Conservation (phyloP, 2,329 filamentous ascomycete genomes). For the Cyphellophora europaea region DNA sequence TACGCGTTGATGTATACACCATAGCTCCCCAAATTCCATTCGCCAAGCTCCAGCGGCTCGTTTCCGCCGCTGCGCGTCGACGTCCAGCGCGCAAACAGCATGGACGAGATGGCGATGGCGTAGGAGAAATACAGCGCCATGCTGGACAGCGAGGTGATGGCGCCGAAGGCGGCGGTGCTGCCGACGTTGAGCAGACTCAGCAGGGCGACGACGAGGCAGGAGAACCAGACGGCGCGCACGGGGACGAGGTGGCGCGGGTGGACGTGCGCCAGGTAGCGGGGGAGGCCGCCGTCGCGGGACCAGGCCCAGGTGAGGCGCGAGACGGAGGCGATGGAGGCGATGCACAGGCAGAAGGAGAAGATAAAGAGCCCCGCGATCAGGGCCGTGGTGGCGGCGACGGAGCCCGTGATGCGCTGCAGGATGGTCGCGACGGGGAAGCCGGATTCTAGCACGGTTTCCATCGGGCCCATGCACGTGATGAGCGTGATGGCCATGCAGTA, state of each 20-base stretch:
- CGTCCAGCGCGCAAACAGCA: constrained; percentile 23
- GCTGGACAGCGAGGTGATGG: constrained; percentile 28
- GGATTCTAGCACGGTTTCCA: constrained; percentile 6
- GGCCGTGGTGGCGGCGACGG: constrained; percentile 29
- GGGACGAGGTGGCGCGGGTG: constrained; percentile 27
- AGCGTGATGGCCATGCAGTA: constrained; percentile 29
- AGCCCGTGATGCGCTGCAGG: constrained; percentile 30
- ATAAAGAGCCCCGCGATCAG: constrained; percentile 30
- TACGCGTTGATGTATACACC: constrained; percentile 24
- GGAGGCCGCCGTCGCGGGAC: constrained; percentile 38
- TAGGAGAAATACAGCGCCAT: constrained; percentile 28
- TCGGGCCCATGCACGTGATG: constrained; percentile 23
- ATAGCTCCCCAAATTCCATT: constrained; percentile 23
- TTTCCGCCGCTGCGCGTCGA: constrained; percentile 3
- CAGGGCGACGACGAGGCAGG: constrained; percentile 23
- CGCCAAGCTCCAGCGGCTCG: constrained; percentile 16
- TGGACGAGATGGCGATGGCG: constrained; percentile 26
- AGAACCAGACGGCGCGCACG: constrained; percentile 28
- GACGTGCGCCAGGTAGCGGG: constrained; percentile 28
- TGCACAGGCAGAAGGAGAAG: constrained; percentile 29
- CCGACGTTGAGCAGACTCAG: constrained; percentile 27
- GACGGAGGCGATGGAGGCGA: constrained; percentile 36
- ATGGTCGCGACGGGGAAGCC: constrained; percentile 7
- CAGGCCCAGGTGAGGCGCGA: constrained; percentile 42
- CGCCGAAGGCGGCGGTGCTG: constrained; percentile 27